These are phyloP conservation scores for Aspergillus sp. DNA, from an alignment of 2,329 filamentous ascomycete genomes.

Conservation along the genomic window DNA sequence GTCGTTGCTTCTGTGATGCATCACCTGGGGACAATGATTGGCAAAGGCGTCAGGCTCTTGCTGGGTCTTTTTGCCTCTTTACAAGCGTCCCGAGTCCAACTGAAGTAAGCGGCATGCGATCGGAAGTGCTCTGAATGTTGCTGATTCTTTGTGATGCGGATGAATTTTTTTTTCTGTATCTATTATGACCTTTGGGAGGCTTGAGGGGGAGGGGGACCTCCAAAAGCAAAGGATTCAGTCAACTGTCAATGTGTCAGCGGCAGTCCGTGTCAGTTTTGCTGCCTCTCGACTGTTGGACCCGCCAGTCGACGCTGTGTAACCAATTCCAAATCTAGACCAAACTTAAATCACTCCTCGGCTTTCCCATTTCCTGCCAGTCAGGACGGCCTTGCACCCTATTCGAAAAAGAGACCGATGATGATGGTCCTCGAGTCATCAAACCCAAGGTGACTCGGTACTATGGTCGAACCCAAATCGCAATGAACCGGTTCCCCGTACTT, in stretches of 20 bases:
- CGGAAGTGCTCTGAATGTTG: neutral
- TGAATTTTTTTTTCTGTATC: neutral
- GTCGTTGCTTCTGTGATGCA: slow-evolving; percentile 7
- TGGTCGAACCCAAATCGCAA: neutral
- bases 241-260: neutral
- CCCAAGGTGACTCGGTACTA: neutral
- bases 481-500: neutral
- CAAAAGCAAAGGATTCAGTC: neutral
- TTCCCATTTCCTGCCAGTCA: slow-evolving; percentile 2
- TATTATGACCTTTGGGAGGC: neutral
- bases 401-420: neutral
- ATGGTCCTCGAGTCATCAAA: neutral
- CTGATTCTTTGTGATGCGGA: neutral
- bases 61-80: neutral
- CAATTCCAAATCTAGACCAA: slow-evolving; percentile 4
- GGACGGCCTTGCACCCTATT: neutral
- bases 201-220: neutral
- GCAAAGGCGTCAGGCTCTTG: neutral
- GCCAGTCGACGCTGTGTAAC: neutral
- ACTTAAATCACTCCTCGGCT: slow-evolving; percentile 4
- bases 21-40: neutral
- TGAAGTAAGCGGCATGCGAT: neutral
- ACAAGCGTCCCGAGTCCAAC: neutral
- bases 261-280: neutral
- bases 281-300: slow-evolving; percentile 4